Evolutionary conservation across 768 basidiomycete genomes (phyloP), one percentile per base, ranked within the genome.

Genomic region (Tylopilus sp.): DNA sequence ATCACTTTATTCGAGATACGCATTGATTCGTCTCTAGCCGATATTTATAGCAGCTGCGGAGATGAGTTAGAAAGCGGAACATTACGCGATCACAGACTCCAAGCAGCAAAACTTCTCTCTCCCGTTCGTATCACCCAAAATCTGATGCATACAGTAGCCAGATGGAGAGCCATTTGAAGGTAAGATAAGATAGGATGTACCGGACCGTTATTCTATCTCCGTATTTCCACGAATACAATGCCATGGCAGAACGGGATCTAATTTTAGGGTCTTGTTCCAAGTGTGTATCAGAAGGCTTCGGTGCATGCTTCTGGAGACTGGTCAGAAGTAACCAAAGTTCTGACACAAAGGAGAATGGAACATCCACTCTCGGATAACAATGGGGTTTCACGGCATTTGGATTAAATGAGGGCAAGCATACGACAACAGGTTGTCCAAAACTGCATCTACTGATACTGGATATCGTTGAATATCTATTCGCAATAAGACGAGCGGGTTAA

Each of bases 381-480:
- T 7, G 13, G 48, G 4, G 39, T 51, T 38, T 18, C 40, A 43
- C 51, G 46, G 52, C 6, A 26, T 50, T 63, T 53, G 61, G 47
- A 61, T 61, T 48, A 58, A 56, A 38, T 15, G 48, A 51, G 42
- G 30, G 44, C 50, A 54, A 46, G 49, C 62, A 48, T 51, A 54
- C 44, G 55, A 62, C 62, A 52, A 52, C 30, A n/a, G 39, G 47
- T 39, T 57, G 55, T 50, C 52, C 33, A 61, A 49, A 52, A 52
- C 52, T 51, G 64, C 57, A 57, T 62, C 65, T 69, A 69, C 62
- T 64, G 13, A 35, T 40, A 47, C 42, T 40, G 30, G 30, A 38
- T 33, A 23, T 64, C 13, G n/a, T n/a, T n/a, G n/a, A 58, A 45
- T 6, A 23, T 35, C 23, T 28, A n/a, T 18, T 6, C 18, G 18